phyloP scores from a whole-genome alignment of 805 yeast genomes.

The Candida tallmaniae region DNA sequence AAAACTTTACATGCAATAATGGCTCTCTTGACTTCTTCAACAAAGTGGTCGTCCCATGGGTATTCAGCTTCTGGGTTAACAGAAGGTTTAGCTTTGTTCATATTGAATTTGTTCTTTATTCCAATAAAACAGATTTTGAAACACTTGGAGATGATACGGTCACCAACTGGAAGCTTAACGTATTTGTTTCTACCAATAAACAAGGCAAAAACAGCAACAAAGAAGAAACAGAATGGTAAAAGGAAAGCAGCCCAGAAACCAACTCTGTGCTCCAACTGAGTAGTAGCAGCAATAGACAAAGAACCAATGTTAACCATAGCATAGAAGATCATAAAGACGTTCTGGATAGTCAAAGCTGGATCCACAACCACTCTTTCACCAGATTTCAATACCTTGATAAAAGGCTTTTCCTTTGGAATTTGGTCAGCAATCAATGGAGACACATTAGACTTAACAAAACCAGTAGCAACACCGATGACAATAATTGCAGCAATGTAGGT shows the following conservation, averaged over 20 bases:
- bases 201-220: constrained; percentile 48
- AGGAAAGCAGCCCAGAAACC: constrained; percentile 76
- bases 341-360: constrained; percentile 67
- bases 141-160: constrained; percentile 54
- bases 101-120: constrained; percentile 43
- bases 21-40: constrained; percentile 67
- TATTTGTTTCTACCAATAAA: constrained; percentile 52
- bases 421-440: constrained; percentile 72
- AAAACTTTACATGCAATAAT: constrained; percentile 71
- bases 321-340: constrained; percentile 72
- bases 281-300: constrained; percentile 70
- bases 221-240: constrained; percentile 60
- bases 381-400: constrained; percentile 31
- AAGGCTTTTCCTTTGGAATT: constrained; percentile 37
- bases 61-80: constrained; percentile 41
- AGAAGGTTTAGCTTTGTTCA: constrained; percentile 57
- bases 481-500: constrained; percentile 57
- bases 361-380: constrained; percentile 46
- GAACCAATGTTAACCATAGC: constrained; percentile 75
- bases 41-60: constrained; percentile 66
- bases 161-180: constrained; percentile 57
- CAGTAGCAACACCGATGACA: constrained; percentile 71
- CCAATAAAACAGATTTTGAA: constrained; percentile 42
- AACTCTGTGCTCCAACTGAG: constrained; percentile 59
- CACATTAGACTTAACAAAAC: constrained; percentile 75